Evolutionary conservation across 2,329 filamentous ascomycete genomes (phyloP).

Genomic region (Gremmenia infestans): DNA sequence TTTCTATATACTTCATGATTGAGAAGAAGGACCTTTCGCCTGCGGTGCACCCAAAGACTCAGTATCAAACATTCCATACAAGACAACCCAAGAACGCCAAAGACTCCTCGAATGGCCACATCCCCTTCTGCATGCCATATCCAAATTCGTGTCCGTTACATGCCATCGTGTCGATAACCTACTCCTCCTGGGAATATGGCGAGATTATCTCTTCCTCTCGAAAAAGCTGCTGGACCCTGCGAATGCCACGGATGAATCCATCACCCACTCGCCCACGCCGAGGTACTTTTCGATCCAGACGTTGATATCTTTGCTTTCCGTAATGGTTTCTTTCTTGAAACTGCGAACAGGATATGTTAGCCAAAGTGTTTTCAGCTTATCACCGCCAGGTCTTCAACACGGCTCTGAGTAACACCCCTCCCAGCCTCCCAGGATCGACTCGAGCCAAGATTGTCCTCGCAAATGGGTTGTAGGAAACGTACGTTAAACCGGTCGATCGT

Average conservation of each 20-base stretch:
- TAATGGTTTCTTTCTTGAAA: slow-evolving; percentile 80
- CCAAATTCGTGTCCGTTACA: background rate
- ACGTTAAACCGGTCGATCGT: slow-evolving; percentile 96
- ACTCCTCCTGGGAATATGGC: too few species aligned
- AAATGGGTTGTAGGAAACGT: slow-evolving; percentile 44
- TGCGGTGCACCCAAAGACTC: background rate
- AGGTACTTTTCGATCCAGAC: slow-evolving; percentile 93
- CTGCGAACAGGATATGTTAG: slow-evolving; percentile 53
- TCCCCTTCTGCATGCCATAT: background rate
- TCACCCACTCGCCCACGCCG: slow-evolving; percentile 92
- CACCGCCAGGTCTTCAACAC: slow-evolving; percentile 28
- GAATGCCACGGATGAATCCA: slow-evolving; percentile 94
- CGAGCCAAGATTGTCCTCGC: background rate
- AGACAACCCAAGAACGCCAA: slow-evolving; percentile 2
- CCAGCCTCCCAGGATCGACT: background rate
- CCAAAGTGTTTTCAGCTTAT: slow-evolving; percentile 18
- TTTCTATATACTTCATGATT: background rate
- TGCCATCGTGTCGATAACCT: background rate
- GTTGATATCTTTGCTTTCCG: slow-evolving; percentile 76
- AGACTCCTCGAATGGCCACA: background rate
- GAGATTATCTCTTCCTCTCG: slow-evolving; percentile 69
- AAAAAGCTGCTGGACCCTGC: slow-evolving; percentile 87
- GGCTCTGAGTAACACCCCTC: background rate
- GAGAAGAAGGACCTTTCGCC: background rate
- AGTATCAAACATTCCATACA: background rate